Conservation (phyloP, 352 stramenopile genomes). For the Phytophthora tentaculata region DNA sequence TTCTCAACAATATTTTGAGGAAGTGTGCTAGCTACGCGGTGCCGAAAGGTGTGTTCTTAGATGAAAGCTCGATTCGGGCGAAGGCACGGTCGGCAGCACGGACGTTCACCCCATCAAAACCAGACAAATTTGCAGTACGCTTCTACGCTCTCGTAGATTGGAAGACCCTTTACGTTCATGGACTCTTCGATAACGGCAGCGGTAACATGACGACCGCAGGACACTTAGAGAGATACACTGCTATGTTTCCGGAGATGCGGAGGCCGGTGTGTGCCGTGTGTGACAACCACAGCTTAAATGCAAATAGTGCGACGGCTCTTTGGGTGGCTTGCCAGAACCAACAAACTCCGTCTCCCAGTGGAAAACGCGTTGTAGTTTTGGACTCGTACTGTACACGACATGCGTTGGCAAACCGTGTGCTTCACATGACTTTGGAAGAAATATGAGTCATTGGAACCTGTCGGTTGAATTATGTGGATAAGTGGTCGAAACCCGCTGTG, state of each 20-base stretch:
- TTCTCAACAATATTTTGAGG: too few species aligned
- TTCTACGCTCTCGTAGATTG: too few species aligned
- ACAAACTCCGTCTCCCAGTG: neutral
- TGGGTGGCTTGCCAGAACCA: constrained; percentile 6
- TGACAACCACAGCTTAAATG: neutral
- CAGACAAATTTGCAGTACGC: too few species aligned
- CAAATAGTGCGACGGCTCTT: constrained; percentile 2
- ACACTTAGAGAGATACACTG: neutral
- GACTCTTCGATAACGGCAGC: too few species aligned
- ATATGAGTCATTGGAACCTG: neutral
- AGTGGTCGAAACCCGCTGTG: neutral
- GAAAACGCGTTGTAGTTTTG: constrained; percentile 2
- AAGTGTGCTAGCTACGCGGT: too few species aligned
- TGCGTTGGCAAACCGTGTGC: constrained; percentile 2
- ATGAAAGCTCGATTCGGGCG: too few species aligned
- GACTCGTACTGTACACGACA: constrained; percentile 4
- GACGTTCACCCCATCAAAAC: too few species aligned
- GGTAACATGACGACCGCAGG: neutral
- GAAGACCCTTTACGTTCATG: too few species aligned
- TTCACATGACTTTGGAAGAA: too few species aligned
- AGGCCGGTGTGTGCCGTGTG: too few species aligned
- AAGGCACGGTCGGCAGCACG: too few species aligned
- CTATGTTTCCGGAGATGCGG: neutral
- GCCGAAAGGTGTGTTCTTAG: too few species aligned
- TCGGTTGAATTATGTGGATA: neutral